Percentiles rank a stretch among this genome's conserved stretches.
phyloP scores from a whole-genome alignment of 768 basidiomycete genomes.

The Tulasnella sp. region DNA sequence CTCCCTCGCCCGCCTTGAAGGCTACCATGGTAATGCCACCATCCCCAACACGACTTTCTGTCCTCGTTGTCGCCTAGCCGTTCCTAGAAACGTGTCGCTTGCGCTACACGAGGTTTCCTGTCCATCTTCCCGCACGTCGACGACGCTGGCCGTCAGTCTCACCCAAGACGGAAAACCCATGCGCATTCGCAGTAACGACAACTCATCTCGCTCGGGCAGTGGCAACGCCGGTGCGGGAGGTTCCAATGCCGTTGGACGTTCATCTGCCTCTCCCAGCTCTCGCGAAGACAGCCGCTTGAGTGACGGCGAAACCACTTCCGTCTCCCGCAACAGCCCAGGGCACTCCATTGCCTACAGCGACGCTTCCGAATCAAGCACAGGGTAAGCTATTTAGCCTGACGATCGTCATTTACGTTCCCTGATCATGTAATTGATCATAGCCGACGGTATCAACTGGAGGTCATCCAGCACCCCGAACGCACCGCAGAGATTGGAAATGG shows the following conservation, averaged over 20 bases:
- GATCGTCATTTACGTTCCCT: neutral
- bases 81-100: conserved; percentile 16
- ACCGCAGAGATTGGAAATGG: conserved; percentile 77
- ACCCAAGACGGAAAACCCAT: neutral
- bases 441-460: conserved; percentile 66
- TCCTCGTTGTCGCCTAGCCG: conserved; percentile 4
- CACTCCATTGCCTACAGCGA: conserved; percentile 20
- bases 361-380: neutral
- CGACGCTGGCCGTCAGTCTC: conserved; percentile 12
- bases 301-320: neutral
- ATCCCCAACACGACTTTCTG: neutral
- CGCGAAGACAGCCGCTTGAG: neutral
- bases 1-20: neutral
- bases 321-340: conserved; percentile 18
- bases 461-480: conserved; percentile 77
- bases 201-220: neutral
- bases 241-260: neutral
- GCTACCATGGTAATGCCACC: neutral
- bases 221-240: neutral
- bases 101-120: conserved; percentile 13
- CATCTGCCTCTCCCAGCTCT: neutral
- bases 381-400: neutral
- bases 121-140: conserved; percentile 1
- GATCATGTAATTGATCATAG: neutral
- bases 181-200: conserved; percentile 16